Base-by-base conservation (phyloP, 2,329 filamentous ascomycete species). In the Dothistroma pini region DNA sequence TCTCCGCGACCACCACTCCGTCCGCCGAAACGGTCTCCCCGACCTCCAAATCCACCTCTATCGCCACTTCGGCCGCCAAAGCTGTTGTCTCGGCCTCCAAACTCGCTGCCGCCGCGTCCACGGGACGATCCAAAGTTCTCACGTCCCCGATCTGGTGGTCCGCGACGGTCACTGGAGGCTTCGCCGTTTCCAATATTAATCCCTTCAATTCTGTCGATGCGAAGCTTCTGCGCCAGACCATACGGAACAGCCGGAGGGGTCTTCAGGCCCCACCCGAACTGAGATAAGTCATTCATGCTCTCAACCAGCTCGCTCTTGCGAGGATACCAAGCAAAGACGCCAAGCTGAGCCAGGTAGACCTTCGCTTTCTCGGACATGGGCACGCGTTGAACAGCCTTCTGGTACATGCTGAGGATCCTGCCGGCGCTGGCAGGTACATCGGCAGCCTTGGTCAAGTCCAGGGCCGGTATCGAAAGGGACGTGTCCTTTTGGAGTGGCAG, bases 401-500 rank as follows among this genome's bases (percentile, higher is more conserved):
- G 69, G 54, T 71, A 67, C 70, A 71, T 72, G 54, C 63, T 65
- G 53, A 89, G 79, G 6, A 80, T 75, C n/a, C 73, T 70, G 7
- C 75, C 77, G 5, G 77, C 74, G 3, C 72, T 64, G 41, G 74
- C 71, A 3, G 80, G 80, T 22, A 80, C 72, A 19, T 78, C 71
- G 10, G 66, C 70, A 21, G 74, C 68, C 44, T 74, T 68, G 48
- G 75, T 76, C 72, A 83, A 74, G 62, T 83, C 79, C 31, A 81
- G 66, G 4, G 72, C 67, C 1, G 88, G 81, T 32, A 79, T 77
- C 59, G 81, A 74, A 1, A 91, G 72, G 0, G 77, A 77, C 4
- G 75, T 70, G 66, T 85, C 83, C 7, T 80, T 79, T 69, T 85
- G 75, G 66, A 91, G 79, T 14, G 87, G 87, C 14, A 92, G 78